Conservation (phyloP, 2,329 filamentous ascomycete species). For the Claviceps fusiformis region DNA sequence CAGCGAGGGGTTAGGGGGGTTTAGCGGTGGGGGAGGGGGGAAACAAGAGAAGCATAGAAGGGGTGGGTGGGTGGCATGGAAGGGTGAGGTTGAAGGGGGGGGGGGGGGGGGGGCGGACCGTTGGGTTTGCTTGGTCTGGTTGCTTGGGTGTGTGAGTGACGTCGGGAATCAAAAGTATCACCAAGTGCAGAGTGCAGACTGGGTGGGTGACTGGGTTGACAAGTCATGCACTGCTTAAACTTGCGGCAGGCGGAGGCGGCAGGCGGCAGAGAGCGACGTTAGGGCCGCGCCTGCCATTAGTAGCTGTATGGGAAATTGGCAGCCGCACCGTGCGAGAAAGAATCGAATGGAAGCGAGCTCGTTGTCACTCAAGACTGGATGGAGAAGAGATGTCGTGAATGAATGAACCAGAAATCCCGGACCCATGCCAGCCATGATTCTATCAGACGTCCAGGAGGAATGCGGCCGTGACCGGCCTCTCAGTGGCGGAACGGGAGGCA, state of each 20-base stretch:
- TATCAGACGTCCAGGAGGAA: not conserved
- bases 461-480: not conserved
- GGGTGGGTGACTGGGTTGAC: not conserved
- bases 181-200: not conserved
- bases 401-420: too few species aligned
- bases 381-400: too few species aligned
- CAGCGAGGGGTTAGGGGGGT: not conserved
- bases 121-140: too few species aligned
- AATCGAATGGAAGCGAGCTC: too few species aligned
- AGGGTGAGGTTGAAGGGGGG: too few species aligned
- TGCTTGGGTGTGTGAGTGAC: not conserved
- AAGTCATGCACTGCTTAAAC: not conserved
- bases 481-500: not conserved
- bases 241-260: not conserved
- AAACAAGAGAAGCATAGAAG: too few species aligned
- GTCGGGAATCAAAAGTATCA: not conserved
- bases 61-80: too few species aligned
- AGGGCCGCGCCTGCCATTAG: not conserved
- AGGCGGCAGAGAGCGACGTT: not conserved
- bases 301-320: too few species aligned
- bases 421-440: too few species aligned
- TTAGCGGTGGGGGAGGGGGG: too few species aligned
- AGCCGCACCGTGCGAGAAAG: not conserved
- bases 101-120: too few species aligned
- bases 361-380: too few species aligned